These are phyloP conservation scores for Colletotrichum incanum DNA, from an alignment of 2,329 filamentous ascomycete genomes.

Conservation along the genomic window DNA sequence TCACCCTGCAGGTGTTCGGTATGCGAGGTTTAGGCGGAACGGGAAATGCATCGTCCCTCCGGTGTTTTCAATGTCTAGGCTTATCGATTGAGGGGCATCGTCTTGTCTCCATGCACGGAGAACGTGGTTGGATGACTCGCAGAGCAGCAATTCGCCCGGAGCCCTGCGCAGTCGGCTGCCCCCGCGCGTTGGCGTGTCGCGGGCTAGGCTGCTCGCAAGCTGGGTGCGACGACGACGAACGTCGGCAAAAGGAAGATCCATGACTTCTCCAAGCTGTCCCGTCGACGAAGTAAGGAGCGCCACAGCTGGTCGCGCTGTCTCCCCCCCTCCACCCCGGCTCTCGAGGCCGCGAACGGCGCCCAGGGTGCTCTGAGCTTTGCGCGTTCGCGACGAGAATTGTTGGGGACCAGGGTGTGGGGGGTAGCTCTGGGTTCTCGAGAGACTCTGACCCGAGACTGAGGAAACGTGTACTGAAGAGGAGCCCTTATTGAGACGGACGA, in stretches of 20 bases:
- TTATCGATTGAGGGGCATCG: background rate
- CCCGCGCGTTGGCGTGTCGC: conserved; percentile 7
- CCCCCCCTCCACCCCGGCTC: conserved; percentile 4
- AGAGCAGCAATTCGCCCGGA: conserved; percentile 42
- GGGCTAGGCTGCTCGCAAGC: conserved; percentile 10
- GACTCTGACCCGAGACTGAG: conserved; percentile 11
- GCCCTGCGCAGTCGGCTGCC: background rate
- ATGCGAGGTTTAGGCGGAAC: too few species aligned
- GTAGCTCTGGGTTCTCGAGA: background rate
- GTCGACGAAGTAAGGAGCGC: conserved; percentile 22
- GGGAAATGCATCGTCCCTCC: background rate
- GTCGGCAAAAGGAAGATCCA: conserved; percentile 18
- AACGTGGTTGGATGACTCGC: conserved; percentile 36
- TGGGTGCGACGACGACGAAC: conserved; percentile 22
- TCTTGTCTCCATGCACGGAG: background rate
- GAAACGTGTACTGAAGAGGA: conserved; percentile 26
- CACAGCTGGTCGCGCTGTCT: conserved; percentile 1
- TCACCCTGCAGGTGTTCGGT: background rate
- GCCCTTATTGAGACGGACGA: background rate
- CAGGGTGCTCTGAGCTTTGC: conserved; percentile 35
- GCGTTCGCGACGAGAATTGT: conserved; percentile 41
- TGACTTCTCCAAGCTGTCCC: background rate
- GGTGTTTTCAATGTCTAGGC: background rate
- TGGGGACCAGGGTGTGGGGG: conserved; percentile 23
- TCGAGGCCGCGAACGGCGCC: conserved; percentile 23